Base-by-base conservation (phyloP, 345 rosid genomes). In the Dipteronia sinensis region DNA sequence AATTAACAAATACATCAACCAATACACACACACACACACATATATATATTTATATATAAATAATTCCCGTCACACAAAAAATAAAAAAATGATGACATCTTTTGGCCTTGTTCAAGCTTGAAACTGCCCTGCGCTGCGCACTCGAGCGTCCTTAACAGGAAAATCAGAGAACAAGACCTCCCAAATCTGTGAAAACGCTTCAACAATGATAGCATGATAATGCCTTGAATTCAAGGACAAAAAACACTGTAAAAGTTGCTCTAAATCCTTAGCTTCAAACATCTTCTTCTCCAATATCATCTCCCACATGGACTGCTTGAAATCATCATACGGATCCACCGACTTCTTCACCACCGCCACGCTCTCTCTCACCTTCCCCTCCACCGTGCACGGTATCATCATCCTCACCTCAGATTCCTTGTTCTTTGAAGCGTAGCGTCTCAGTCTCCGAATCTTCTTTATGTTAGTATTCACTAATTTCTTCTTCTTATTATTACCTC, bases 241-340 rank as follows among this genome's bases (percentile, higher is more conserved):
- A 70, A 85, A 87, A 72, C 94, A 87, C 72, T 61, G 87, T 83
- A 90, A 76, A 62, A 89, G 92, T 53, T 84, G 82, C 82, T 87
- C 86, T 63, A 90, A 84, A 19, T 86, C 94, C 75, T 68, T 63
- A 0, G 75, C 84, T 58, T 82, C 88, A 55, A 81, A 86, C 74
- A 89, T 78, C 70, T 84, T 84, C 77, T 80, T 89, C 84, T 87
- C 88, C 72, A 84, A 38, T 79, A 90, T 86, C 92, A 90, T 87
- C 83, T 90, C 92, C 82, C 84, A 47, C 94, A 89, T 90, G 29
- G 94, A 89, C 80, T 78, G 74, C 85, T 81, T 86, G 76, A 90
- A 89, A 67, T 90, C 94, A 69, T 76, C 89, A 3, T 85, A 81
- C 7, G 92, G 94, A 66, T 90, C 76, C 78, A 76, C 69, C 64